Evolutionary conservation across 169 alveolate species (phyloP), one percentile per base, ranked within the genome.

Genomic region (Cryptosporidium ubiquitum): DNA sequence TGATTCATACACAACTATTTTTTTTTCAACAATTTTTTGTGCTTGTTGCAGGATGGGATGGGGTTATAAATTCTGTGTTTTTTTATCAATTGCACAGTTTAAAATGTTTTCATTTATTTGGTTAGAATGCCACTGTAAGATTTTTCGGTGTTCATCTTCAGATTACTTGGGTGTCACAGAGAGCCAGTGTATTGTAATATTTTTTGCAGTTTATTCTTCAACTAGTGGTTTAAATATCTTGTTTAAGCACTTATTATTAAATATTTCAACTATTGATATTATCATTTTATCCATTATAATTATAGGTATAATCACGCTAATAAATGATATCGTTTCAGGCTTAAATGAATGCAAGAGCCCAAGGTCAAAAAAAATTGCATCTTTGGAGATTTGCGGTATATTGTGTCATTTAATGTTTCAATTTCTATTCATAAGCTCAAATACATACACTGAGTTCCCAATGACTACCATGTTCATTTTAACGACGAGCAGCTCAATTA

Each of bases 1-100:
- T 74, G 95, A 93, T 69, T 79, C 89, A 20, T 79, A 60, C 51
- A 61, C 89, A 12, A 79, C 89, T 16, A 44, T 79, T 61, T 79
- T 79, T 49, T 64, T 79, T 40, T 12, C 75, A 64, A 79, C 71
- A 26, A 79, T 79, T 12, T 39, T 79, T 26, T 79, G 79, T 47
- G 74, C 79, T 16, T 6, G 40, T 6, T 57, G 74, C 61, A 61
- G 23, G 29, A 37, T 58, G 20, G 89, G 89, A 33, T 79, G 89
- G 89, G 12, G 33, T 23, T 61, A 61, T 47, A 64, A 35, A 61
- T 61, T 29, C 14, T 60, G 60, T 20, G 23, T 52, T 44, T 60
- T 79, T 37, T 40, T 79, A 18, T 44, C 89, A 3, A 64, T 79
- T 4, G 68, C 23, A 37, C 89, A 79, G 51, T 66, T 79, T 4